Evolutionary conservation across 352 stramenopile species (phyloP), one percentile per base, ranked within the genome.

Genomic region (Pythium periplocum): DNA sequence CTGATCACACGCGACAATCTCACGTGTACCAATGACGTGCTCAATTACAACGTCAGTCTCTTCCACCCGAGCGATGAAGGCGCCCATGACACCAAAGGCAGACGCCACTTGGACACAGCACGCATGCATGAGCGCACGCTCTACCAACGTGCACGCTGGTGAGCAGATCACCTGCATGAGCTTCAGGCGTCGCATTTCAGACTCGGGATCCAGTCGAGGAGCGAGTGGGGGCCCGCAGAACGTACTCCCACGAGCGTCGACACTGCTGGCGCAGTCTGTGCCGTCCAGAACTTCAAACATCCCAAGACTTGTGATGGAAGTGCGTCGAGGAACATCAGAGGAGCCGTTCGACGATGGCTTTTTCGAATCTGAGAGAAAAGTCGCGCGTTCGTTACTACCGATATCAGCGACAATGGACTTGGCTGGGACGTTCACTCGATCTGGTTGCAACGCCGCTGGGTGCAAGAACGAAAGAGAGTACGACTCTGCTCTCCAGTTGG

Each of bases 51-150:
- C 62, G 43, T 78, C 64, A 6, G 62, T 40, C 34, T 76, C 68
- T 4, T 87, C 72, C 2, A 87, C 66, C 0, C 76, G 70, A 2
- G 76, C 74, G 50, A 87, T 78, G 49, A 87, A 85, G 9, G 73
- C 72, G 0, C 61, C 62, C 17, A 38, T 50, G 10, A 86, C 68
- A 31, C 68, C 68, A 62, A 82, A 86, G 5, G 71, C 68, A 11
- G 63, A 57, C 3, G 70, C 62, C 33, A 61, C 74, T 2, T 75
- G 38, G n/a, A 83, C 64, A 37, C 77, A 87, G 59, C 74, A 83
- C 35, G 66, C 61, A 43, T 75, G 59, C 76, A 85, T 87, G 11
- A 85, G 54, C 10, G 56, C 69, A 40, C 71, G 76, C 41, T 87
- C 76, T 6, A 83, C 62, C 3, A 85, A 61, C 17, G 76, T 85